phyloP scores from a whole-genome alignment of 768 basidiomycete genomes.

The Hygrophorus russula region DNA sequence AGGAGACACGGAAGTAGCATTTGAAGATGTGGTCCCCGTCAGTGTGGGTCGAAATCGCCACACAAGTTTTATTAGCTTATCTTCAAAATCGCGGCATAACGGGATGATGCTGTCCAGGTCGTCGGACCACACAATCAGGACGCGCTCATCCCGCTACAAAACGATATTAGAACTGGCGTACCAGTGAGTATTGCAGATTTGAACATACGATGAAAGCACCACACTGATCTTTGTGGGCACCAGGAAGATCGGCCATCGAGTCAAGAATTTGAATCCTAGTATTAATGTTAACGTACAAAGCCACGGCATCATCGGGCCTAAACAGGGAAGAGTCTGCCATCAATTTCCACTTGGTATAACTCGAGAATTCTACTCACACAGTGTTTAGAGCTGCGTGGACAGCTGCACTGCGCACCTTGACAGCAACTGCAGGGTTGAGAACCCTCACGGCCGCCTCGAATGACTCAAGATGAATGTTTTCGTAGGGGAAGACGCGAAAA shows the following conservation, averaged over 20 bases:
- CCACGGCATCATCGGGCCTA: constrained; percentile 47
- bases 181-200: not conserved
- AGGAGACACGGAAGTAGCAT: constrained; percentile 28
- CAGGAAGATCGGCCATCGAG: constrained; percentile 51
- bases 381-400: constrained; percentile 68
- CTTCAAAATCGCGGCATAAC: constrained; percentile 60
- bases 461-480: constrained; percentile 67
- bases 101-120: constrained; percentile 72
- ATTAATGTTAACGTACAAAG: constrained; percentile 63
- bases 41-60: constrained; percentile 34
- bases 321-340: constrained; percentile 6
- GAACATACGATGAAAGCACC: constrained; percentile 71
- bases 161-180: constrained; percentile 6
- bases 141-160: constrained; percentile 66
- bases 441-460: constrained; percentile 70
- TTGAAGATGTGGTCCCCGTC: constrained; percentile 28
- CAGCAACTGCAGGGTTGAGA: constrained; percentile 77
- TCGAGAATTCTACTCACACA: constrained; percentile 35
- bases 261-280: constrained; percentile 85
- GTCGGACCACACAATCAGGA: constrained; percentile 80
- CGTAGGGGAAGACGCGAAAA: constrained; percentile 79
- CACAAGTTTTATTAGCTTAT: constrained; percentile 48
- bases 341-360: not conserved
- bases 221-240: constrained; percentile 85
- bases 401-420: constrained; percentile 70